Percentiles rank a stretch among this genome's conserved stretches.
Evolutionary conservation across 768 basidiomycete species (phyloP).

Genomic region (Mycena olivaceomarginata): DNA sequence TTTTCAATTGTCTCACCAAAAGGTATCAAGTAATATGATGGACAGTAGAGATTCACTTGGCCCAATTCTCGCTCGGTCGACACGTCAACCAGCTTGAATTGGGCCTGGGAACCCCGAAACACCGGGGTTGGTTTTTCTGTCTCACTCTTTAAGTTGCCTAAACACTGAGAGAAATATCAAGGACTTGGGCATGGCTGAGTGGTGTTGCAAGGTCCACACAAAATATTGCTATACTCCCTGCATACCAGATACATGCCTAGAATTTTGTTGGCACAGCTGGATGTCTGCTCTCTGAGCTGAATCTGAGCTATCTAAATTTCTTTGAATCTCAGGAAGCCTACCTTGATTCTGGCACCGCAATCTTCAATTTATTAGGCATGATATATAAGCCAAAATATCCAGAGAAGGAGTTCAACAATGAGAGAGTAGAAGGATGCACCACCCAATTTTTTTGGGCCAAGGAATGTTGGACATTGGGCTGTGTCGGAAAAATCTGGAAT

Average conservation of each 20-base stretch:
- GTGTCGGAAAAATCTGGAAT: no score
- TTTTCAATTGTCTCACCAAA: neutral
- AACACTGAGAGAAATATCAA: constrained; percentile 3
- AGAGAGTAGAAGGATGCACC: no score
- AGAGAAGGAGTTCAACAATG: neutral
- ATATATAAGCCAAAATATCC: neutral
- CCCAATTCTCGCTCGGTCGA: neutral
- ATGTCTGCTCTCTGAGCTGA: constrained; percentile 18
- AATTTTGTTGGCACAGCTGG: neutral
- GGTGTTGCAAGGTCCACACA: constrained; percentile 4
- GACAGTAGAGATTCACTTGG: constrained; percentile 15
- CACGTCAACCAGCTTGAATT: neutral
- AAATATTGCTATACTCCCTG: constrained; percentile 8
- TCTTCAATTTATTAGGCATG: neutral
- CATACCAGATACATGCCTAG: constrained; percentile 4
- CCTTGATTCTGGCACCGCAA: neutral
- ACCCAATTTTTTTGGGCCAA: no score
- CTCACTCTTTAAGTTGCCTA: constrained; percentile 16
- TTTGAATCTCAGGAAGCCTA: neutral
- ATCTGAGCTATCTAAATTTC: neutral
- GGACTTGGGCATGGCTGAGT: constrained; percentile 6
- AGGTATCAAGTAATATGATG: constrained; percentile 5
- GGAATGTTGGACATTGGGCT: no score
- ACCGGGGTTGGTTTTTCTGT: constrained; percentile 4
- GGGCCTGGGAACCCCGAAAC: neutral